Evolutionary conservation across 1,284 basidiomycete species (phyloP).

Genomic region (Marasmius sp.): DNA sequence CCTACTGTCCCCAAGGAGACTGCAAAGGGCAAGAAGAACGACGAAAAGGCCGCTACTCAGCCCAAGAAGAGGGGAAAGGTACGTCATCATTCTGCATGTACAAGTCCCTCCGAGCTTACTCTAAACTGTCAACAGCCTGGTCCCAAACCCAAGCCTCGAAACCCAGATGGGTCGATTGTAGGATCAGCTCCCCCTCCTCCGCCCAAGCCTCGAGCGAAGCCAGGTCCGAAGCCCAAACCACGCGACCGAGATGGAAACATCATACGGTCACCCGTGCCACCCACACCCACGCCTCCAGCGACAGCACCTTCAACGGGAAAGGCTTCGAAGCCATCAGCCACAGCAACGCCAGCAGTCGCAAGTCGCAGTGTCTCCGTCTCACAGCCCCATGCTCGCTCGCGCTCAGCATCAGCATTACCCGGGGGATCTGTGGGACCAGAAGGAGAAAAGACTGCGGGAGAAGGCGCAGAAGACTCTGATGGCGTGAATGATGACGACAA

Average conservation of each 20-base stretch:
- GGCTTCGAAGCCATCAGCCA: background rate
- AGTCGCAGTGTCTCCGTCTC: slow-evolving; percentile 27
- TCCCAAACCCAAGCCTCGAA: slow-evolving; percentile 39
- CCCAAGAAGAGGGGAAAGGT: slow-evolving; percentile 58
- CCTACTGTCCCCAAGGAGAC: slow-evolving; percentile 19
- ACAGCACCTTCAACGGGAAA: slow-evolving; percentile 1
- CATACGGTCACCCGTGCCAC: slow-evolving; percentile 4
- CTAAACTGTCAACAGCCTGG: slow-evolving; percentile 27
- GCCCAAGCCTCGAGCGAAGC: slow-evolving; percentile 42
- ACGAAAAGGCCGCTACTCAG: slow-evolving; percentile 13
- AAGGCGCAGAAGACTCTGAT: slow-evolving; percentile 54
- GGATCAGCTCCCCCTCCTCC: slow-evolving; percentile 13
- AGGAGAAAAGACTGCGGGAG: slow-evolving; percentile 36
- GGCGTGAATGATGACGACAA: slow-evolving; percentile 69
- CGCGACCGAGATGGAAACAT: slow-evolving; percentile 19
- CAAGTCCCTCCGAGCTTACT: slow-evolving; percentile 14
- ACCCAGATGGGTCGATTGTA: slow-evolving; percentile 30
- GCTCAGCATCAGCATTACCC: slow-evolving; percentile 70
- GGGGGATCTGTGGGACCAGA: slow-evolving; percentile 40
- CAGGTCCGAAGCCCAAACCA: slow-evolving; percentile 33
- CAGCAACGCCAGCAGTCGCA: slow-evolving; percentile 4
- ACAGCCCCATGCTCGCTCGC: slow-evolving; percentile 46
- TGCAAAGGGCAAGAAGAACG: slow-evolving; percentile 22
- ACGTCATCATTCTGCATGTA: slow-evolving; percentile 14
- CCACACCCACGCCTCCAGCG: background rate